Base-by-base conservation (phyloP, 2,329 filamentous ascomycete genomes). In the Hypoxylon sp. region DNA sequence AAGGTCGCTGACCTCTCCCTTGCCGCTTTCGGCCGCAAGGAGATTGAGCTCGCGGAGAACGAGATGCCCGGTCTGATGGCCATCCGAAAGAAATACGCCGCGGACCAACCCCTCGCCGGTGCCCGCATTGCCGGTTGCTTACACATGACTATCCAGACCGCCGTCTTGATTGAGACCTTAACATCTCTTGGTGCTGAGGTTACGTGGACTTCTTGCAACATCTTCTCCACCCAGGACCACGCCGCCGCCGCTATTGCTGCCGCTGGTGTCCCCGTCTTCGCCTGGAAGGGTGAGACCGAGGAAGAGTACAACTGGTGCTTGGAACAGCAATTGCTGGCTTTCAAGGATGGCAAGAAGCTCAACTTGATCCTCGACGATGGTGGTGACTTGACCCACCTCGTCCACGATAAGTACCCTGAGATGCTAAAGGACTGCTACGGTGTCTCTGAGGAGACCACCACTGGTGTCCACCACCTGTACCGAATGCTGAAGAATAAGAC, bases 221-320 rank as follows among this genome's bases (percentile, higher is more conserved):
- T 99, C 85, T 99, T 98, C 92, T 96, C 92, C 82, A 98, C 95
- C 78, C 95, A 98, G 85, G 96, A 98, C 86, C 95, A 98, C 86
- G 96, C 96, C 78, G 96, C 96, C 61, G 94, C 96, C 75, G 96
- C 96, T 82, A 98, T 99, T 85, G 96, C 96, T 76, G 96, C 95
- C 64, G 87, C 90, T 60, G 96, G 95, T 82, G 92, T 97, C 74
- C 94, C 95, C 78, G 95, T 99, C 78, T 88, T 89, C 74, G 88
- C 88, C 82, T 90, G 88, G 88, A 90, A 90, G 84, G 87, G 94
- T 80, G 96, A 99, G 93, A 97, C 95, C 77, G 96, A 99, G 86
- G 96, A 98, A 87, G 96, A 98, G 88, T 99, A 98, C 90, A 90
- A 97, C 84, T 98, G 96, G 96, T 99, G 96, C 85, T 87, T 98